These are phyloP conservation scores for Dictyostelium firmibasis DNA, from an alignment of 78 protist genomes.

Conservation along the genomic window DNA sequence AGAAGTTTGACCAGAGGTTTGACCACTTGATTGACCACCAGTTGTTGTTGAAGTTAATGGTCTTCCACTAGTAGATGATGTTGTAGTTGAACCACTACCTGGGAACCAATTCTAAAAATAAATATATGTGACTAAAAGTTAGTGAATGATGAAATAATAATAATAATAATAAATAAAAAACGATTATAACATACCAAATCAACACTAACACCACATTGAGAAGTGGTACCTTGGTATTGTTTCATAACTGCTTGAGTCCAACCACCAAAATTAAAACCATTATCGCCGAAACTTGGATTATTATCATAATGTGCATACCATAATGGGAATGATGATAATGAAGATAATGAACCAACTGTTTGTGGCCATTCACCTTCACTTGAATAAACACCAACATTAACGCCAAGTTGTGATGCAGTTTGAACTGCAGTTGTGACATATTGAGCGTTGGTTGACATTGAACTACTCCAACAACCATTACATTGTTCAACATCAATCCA, in stretches of 20 bases:
- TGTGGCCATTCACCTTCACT: slow-evolving; percentile 57
- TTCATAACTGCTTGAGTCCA: slow-evolving; percentile 45
- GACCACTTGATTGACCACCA: slow-evolving; percentile 4
- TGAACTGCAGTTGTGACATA: slow-evolving; percentile 19
- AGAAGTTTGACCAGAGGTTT: neutral
- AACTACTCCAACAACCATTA: slow-evolving; percentile 42
- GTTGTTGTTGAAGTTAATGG: neutral
- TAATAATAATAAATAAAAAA: neutral
- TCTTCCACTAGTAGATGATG: neutral
- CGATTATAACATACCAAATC: neutral
- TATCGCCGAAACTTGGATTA: slow-evolving; percentile 19
- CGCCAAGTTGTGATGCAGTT: slow-evolving; percentile 18
- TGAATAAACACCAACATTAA: slow-evolving; percentile 46
- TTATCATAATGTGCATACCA: slow-evolving; percentile 72
- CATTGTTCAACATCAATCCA: slow-evolving; percentile 73
- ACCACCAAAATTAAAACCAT: slow-evolving; percentile 52
- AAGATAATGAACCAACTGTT: slow-evolving; percentile 9
- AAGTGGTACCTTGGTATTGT: slow-evolving; percentile 10
- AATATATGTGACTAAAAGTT: neutral
- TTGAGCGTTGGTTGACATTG: neutral
- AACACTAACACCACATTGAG: slow-evolving; percentile 29
- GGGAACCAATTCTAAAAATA: neutral
- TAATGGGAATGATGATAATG: slow-evolving; percentile 12
- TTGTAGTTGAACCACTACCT: neutral
- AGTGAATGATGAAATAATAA: neutral